These are phyloP conservation scores for Cladosporium sp. DNA, from an alignment of 2,329 filamentous ascomycete species.

Conservation along the genomic window DNA sequence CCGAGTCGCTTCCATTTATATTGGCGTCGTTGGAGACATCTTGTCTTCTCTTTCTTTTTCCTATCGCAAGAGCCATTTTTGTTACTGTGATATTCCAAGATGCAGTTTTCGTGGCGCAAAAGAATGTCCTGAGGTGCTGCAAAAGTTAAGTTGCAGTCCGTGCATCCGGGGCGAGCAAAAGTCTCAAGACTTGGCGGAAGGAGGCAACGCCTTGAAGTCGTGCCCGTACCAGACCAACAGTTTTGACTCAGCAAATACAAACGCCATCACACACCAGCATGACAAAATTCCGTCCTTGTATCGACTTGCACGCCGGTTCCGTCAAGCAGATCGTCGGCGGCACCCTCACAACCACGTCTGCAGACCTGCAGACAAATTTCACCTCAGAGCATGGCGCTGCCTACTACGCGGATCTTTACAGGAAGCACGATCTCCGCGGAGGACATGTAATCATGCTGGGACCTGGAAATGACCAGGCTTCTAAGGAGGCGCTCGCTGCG, in stretches of 20 bases:
- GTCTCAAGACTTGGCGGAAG: constrained; percentile 5
- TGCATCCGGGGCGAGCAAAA: not conserved
- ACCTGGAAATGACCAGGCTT: constrained; percentile 76
- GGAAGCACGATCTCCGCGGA: constrained; percentile 65
- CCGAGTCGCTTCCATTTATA: constrained; percentile 16
- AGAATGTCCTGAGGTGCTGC: not conserved
- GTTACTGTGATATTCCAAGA: constrained; percentile 3
- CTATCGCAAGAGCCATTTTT: constrained; percentile 38
- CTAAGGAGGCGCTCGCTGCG: constrained; percentile 66
- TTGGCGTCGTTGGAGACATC: constrained; percentile 22
- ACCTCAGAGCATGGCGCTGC: constrained; percentile 77
- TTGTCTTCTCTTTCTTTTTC: constrained; percentile 42
- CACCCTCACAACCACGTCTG: constrained; percentile 60
- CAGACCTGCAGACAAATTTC: constrained; percentile 77
- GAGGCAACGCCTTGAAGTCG: too few species aligned
- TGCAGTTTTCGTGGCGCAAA: not conserved
- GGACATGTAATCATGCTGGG: constrained; percentile 97
- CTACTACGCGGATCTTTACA: constrained; percentile 79
- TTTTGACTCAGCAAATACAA: not conserved
- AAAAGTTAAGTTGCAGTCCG: constrained; percentile 9
- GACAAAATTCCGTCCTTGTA: constrained; percentile 93
- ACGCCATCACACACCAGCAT: constrained; percentile 44
- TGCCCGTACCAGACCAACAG: too few species aligned
- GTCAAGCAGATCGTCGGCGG: constrained; percentile 99
- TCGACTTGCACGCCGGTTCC: constrained; percentile 93